Evolutionary conservation across 148 eudicot genomes (phyloP).

Genomic region (Euryodendron excelsum): DNA sequence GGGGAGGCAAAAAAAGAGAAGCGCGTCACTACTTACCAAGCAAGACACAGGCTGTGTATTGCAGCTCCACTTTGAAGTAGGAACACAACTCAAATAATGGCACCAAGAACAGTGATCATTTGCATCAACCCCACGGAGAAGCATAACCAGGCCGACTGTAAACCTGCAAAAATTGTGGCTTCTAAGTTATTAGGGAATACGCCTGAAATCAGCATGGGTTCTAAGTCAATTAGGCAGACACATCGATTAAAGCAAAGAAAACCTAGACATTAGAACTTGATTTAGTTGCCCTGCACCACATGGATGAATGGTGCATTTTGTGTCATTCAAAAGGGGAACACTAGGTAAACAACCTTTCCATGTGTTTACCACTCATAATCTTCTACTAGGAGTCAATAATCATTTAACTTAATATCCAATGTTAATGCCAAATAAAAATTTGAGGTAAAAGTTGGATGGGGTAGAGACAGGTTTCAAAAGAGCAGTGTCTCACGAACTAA

Average conservation of each 20-base stretch:
- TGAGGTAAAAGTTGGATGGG: neutral
- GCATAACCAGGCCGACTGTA: slow-evolving; percentile 48
- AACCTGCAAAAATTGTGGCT: slow-evolving; percentile 43
- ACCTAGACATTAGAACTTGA: too few species aligned
- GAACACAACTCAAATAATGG: slow-evolving; percentile 79
- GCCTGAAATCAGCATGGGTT: neutral
- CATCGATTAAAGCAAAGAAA: neutral
- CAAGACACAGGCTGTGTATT: slow-evolving; percentile 53
- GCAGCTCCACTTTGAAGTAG: slow-evolving; percentile 75
- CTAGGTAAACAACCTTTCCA: neutral
- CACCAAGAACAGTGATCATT: slow-evolving; percentile 93
- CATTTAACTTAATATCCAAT: neutral
- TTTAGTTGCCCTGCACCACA: too few species aligned
- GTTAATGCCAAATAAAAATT: neutral
- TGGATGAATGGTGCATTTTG: too few species aligned
- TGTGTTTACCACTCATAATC: neutral
- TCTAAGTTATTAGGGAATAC: neutral
- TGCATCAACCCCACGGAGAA: slow-evolving; percentile 63
- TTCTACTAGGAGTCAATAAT: neutral
- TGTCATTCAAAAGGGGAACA: too few species aligned
- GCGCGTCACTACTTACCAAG: slow-evolving; percentile 37
- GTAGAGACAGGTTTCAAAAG: neutral
- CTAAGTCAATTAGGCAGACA: neutral
- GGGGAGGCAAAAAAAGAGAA: neutral
- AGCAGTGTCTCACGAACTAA: neutral